Base-by-base conservation (phyloP, 1,284 basidiomycete genomes). In the Termitomyces sp. region DNA sequence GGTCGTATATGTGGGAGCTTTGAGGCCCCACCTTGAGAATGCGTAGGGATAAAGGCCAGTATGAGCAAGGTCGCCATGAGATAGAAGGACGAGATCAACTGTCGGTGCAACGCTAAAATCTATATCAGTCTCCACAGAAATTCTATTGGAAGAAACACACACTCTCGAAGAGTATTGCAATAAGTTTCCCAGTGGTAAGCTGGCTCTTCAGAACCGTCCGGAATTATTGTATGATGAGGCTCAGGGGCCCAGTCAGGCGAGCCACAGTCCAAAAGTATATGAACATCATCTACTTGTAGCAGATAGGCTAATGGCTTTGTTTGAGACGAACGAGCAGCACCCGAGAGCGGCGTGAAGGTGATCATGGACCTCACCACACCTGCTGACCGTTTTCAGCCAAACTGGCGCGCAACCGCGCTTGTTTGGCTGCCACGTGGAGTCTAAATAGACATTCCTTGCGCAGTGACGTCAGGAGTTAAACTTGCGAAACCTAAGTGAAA, bases 201-300 rank as follows among this genome's bases (percentile, higher is more conserved):
- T 24, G 66, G 61, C 13, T 73, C 65, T 40, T 68, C 68, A 26
- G 60, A 50, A 28, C 72, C 71, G 34, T 70, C 66, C 24, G 65
- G 33, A 41, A 63, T 59, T 30, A 66, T 57, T 26, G 65, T 65
- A 62, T 67, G 71, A 49, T 71, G 75, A 62, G 68, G 73, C 65
- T 80, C 87, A 58, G 76, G 92, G 64, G 71, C 83, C 93, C 80
- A 97, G 73, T 88, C 92, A 50, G 86, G 81, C n/a, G 84, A 87
- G 9, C 96, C 96, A 69, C 96, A 93, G 73, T 99, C 97, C 52
- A 99, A 79, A 31, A 99, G 80, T 62, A 99, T 93, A 49, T 86
- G 81, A 24, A 97, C 88, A 70, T 96, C 92, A 75, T 99, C 97
- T 53, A 99, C 84, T 67, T 98, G 89, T 19, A 99, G 80, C 38